These are phyloP conservation scores for Lolium perenne DNA, from an alignment of 176 grass and related monocot species.

Conservation along the genomic window DNA sequence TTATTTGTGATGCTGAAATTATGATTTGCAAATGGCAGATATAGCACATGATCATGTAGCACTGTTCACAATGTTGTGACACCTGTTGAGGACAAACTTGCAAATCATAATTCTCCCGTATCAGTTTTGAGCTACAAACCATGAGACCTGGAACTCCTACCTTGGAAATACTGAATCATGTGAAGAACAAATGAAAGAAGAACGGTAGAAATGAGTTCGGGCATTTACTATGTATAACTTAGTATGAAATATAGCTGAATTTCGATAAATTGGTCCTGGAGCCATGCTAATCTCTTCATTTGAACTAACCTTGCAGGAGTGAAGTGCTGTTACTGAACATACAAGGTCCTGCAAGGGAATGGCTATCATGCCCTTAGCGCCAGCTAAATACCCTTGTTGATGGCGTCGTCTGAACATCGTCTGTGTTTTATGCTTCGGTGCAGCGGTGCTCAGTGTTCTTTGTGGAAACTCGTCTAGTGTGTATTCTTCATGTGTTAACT, in stretches of 20 bases:
- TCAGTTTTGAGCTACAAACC: background rate
- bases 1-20: background rate
- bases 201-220: background rate
- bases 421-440: background rate
- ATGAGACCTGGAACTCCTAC: background rate
- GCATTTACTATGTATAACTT: background rate
- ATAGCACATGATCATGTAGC: background rate
- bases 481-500: constrained; percentile 16
- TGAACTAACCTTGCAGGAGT: constrained; percentile 47
- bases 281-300: background rate
- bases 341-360: background rate
- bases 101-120: background rate
- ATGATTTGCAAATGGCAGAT: background rate
- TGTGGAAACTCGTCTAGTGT: constrained; percentile 2
- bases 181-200: background rate
- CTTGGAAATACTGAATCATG: background rate
- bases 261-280: background rate
- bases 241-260: background rate
- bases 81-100: background rate
- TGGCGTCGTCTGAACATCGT: constrained; percentile 10
- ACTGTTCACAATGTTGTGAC: background rate
- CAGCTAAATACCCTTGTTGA: constrained; percentile 25
- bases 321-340: constrained; percentile 26
- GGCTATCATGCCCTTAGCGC: background rate
- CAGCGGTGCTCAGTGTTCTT: background rate